Percentiles rank a stretch among this genome's conserved stretches.
These are phyloP conservation scores for Trypanosoma vivax DNA, from an alignment of 208 protist genomes.

Conservation along the genomic window DNA sequence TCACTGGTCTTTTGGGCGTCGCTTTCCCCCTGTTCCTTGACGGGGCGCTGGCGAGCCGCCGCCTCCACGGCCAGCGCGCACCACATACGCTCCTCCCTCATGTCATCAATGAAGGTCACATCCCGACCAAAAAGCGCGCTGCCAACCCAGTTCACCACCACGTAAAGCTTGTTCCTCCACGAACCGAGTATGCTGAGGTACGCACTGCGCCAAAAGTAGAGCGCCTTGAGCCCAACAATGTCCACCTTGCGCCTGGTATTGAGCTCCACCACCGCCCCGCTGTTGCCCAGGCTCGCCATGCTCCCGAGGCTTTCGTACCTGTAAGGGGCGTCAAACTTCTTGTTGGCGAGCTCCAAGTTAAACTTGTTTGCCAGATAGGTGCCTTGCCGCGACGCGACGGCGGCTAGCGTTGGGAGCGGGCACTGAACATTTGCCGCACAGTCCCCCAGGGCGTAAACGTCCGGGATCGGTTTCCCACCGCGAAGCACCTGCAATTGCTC, in stretches of 20 bases:
- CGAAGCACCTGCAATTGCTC: constrained; percentile 59
- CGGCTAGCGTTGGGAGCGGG: constrained; percentile 68
- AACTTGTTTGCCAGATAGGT: constrained; percentile 66
- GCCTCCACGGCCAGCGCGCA: constrained; percentile 45
- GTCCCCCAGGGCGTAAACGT: constrained; percentile 85
- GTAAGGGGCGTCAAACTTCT: constrained; percentile 32
- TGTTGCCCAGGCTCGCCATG: constrained; percentile 73
- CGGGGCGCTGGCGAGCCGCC: constrained; percentile 55
- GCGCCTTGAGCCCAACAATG: constrained; percentile 66
- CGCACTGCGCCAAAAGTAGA: constrained; percentile 81
- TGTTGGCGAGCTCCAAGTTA: constrained; percentile 36
- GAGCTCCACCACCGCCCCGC: constrained; percentile 35
- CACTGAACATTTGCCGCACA: constrained; percentile 54
- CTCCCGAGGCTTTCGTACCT: constrained; percentile 73
- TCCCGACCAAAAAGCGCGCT: constrained; percentile 78
- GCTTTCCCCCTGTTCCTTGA: constrained; percentile 36
- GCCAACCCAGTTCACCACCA: constrained; percentile 77
- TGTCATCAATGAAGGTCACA: constrained; percentile 78
- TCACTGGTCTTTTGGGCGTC: no score
- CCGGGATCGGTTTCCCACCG: constrained; percentile 52
- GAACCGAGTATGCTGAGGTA: constrained; percentile 84
- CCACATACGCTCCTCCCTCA: constrained; percentile 72
- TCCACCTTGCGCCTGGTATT: constrained; percentile 26
- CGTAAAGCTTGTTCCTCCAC: constrained; percentile 74
- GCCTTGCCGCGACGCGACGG: constrained; percentile 79